These are phyloP conservation scores for Heliamphora exappendiculata DNA, from an alignment of 148 eudicot genomes.

Conservation along the genomic window DNA sequence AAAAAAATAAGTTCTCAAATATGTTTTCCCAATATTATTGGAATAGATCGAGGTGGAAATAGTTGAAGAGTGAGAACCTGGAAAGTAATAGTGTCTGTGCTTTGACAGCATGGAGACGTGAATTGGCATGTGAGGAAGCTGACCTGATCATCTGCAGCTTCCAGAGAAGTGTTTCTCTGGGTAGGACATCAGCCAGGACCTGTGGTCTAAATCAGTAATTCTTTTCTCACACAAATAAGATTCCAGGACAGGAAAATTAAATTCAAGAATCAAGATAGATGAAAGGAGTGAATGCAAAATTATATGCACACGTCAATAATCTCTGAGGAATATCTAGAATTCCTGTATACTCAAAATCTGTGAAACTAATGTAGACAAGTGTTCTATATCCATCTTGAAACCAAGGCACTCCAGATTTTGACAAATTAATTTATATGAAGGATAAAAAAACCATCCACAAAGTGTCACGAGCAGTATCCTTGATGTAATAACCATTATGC, in stretches of 20 bases:
- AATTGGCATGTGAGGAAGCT: conserved; percentile 55
- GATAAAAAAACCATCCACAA: neutral
- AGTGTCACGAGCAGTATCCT: neutral
- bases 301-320: neutral
- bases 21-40: neutral
- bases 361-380: neutral
- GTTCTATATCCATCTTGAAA: neutral
- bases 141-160: conserved; percentile 63
- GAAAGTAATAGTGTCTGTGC: conserved; percentile 57
- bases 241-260: neutral
- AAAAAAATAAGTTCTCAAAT: neutral
- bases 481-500: neutral
- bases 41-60: neutral
- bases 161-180: conserved; percentile 53
- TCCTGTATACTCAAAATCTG: neutral
- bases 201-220: conserved; percentile 20
- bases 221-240: conserved; percentile 9
- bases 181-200: conserved; percentile 48
- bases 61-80: conserved; percentile 30
- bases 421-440: neutral
- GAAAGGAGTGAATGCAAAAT: neutral
- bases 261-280: neutral
- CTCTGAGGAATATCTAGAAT: neutral
- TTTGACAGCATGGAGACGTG: conserved; percentile 66
- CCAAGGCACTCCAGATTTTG: neutral